phyloP scores from a whole-genome alignment of 805 yeast genomes.

The Ogataea chonburiensis region DNA sequence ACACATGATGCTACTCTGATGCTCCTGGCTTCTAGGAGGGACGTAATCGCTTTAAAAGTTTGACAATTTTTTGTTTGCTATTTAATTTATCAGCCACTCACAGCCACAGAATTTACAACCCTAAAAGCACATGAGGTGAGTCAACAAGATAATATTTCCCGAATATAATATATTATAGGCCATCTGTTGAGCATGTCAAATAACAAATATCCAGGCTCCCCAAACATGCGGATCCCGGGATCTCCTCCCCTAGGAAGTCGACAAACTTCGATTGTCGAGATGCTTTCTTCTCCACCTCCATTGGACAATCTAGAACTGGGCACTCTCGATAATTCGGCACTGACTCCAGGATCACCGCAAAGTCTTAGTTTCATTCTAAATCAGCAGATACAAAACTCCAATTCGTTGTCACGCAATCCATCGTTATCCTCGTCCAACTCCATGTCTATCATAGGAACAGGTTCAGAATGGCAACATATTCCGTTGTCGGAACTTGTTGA shows the following conservation, averaged over 20 bases:
- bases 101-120: conserved; percentile 8
- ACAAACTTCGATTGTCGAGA: conserved; percentile 71
- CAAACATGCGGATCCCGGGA: conserved; percentile 37
- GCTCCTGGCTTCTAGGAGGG: no score
- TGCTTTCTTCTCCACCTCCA: conserved; percentile 75
- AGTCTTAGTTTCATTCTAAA: conserved; percentile 10
- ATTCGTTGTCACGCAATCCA: conserved; percentile 37
- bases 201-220: conserved; percentile 37
- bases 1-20: no score
- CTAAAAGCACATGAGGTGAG: conserved; percentile 13
- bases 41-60: no score
- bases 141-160: conserved; percentile 2
- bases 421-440: conserved; percentile 35
- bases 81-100: conserved; percentile 3
- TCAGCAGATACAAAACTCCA: conserved; percentile 6
- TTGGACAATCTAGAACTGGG: conserved; percentile 35
- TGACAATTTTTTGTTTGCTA: conserved; percentile 9
- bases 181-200: conserved; percentile 18
- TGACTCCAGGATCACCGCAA: conserved; percentile 20
- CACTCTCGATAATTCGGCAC: conserved; percentile 14
- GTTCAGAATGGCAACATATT: conserved; percentile 70
- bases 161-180: not conserved
- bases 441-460: conserved; percentile 28
- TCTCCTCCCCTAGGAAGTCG: conserved; percentile 38
- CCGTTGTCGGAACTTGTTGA: conserved; percentile 73